Evolutionary conservation across 2,329 filamentous ascomycete species (phyloP).

Genomic region (Neospermospora avenae): DNA sequence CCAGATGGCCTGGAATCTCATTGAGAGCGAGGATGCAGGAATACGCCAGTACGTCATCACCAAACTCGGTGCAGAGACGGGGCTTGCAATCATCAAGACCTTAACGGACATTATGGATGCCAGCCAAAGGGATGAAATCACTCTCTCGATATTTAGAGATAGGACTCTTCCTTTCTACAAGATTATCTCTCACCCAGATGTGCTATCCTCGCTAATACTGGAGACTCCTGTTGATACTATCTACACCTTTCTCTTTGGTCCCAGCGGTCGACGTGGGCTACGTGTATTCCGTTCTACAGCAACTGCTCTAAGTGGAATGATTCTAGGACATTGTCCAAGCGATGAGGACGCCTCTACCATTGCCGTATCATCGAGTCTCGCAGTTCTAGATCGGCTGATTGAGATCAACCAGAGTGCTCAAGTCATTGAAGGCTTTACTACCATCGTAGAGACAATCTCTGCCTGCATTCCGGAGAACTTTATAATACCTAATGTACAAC

Average conservation of each 20-base stretch:
- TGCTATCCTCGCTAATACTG: conserved; percentile 41
- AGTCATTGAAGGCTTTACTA: conserved; percentile 25
- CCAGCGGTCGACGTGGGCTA: conserved; percentile 38
- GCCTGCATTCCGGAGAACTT: conserved; percentile 25
- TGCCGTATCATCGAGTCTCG: conserved; percentile 28
- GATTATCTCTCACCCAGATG: conserved; percentile 40
- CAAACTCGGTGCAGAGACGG: conserved; percentile 25
- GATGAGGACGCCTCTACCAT: conserved; percentile 19
- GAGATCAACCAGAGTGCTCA: conserved; percentile 40
- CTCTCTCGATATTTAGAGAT: conserved; percentile 27
- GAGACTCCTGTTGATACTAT: conserved; percentile 42
- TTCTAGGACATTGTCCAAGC: conserved; percentile 16
- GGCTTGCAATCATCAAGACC: conserved; percentile 26
- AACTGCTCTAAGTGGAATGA: conserved; percentile 25
- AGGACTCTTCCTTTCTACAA: conserved; percentile 40
- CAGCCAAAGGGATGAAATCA: conserved; percentile 16
- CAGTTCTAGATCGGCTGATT: conserved; percentile 33
- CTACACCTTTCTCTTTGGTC: conserved; percentile 43
- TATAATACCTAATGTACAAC: conserved; percentile 19
- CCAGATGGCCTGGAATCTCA: conserved; percentile 26
- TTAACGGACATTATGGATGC: conserved; percentile 22
- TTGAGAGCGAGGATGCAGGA: conserved; percentile 25
- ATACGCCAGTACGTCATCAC: conserved; percentile 26
- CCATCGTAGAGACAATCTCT: conserved; percentile 29
- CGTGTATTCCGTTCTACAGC: conserved; percentile 36